Evolutionary conservation across 768 basidiomycete genomes (phyloP).

Genomic region (Mycena floridula): DNA sequence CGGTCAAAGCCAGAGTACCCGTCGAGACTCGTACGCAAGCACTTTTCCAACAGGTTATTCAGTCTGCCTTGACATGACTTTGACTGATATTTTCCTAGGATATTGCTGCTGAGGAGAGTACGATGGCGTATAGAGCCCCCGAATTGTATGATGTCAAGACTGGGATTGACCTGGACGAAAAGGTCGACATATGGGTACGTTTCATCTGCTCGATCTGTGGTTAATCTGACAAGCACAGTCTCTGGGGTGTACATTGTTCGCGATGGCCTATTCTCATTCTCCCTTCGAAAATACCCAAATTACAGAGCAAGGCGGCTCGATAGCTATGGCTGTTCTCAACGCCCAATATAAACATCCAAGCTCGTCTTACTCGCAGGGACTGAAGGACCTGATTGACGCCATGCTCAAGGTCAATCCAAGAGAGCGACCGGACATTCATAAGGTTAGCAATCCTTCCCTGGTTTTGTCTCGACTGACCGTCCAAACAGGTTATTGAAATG

Average conservation of each 20-base stretch:
- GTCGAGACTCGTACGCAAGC: slow-evolving; percentile 85
- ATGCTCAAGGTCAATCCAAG: slow-evolving; percentile 82
- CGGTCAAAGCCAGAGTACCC: slow-evolving; percentile 76
- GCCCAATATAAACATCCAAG: slow-evolving; percentile 88
- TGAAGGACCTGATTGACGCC: slow-evolving; percentile 75
- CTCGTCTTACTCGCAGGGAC: slow-evolving; percentile 80
- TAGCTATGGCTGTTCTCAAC: slow-evolving; percentile 95
- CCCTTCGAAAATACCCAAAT: slow-evolving; percentile 93
- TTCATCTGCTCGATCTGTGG: background rate
- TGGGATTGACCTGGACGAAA: slow-evolving; percentile 79
- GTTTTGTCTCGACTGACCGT: background rate
- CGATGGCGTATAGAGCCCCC: slow-evolving; percentile 97
- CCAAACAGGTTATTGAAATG: slow-evolving; percentile 52
- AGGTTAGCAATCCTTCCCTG: slow-evolving; percentile 40
- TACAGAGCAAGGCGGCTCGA: slow-evolving; percentile 91
- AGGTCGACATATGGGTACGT: slow-evolving; percentile 93
- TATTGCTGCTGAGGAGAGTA: slow-evolving; percentile 94
- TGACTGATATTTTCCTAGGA: slow-evolving; percentile 42
- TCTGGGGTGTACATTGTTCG: slow-evolving; percentile 90
- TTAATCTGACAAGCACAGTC: slow-evolving; percentile 46
- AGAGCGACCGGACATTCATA: slow-evolving; percentile 79
- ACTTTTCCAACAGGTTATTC: slow-evolving; percentile 73
- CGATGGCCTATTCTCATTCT: slow-evolving; percentile 91
- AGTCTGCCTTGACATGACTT: slow-evolving; percentile 1
- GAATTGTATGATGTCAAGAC: slow-evolving; percentile 98